A percentile compares a stretch with the other conserved stretches of the same genome.
These are phyloP conservation scores for Dothideomycetidae sp. DNA, from an alignment of 2,329 filamentous ascomycete genomes.

Conservation along the genomic window DNA sequence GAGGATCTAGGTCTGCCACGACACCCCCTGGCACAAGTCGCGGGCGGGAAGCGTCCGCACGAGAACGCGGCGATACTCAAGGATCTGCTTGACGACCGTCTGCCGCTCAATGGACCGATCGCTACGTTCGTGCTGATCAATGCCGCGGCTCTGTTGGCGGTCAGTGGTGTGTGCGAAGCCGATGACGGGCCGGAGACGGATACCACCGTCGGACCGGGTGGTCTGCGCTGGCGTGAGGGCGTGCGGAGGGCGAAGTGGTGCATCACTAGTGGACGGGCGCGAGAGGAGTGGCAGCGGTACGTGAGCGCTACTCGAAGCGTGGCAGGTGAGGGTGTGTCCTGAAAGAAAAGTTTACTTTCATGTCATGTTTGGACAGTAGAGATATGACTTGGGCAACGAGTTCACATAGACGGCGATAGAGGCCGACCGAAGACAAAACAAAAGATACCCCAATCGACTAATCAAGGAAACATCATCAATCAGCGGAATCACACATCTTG, in stretches of 20 bases:
- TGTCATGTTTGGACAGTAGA: too few relatives aligned
- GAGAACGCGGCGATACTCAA: constrained; percentile 80
- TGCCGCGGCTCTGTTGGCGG: constrained; percentile 73
- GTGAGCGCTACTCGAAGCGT: constrained; percentile 59
- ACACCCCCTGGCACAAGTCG: constrained; percentile 64
- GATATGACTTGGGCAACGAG: too few relatives aligned
- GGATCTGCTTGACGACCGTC: constrained; percentile 58
- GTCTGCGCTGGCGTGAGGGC: constrained; percentile 88
- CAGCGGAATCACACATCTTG: too few relatives aligned
- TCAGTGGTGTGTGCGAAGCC: constrained; percentile 70
- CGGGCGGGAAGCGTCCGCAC: constrained; percentile 67
- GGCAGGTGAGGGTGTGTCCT: background rate
- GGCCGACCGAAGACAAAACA: too few relatives aligned
- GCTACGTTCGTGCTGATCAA: constrained; percentile 92
- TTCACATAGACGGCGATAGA: too few relatives aligned
- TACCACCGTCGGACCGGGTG: constrained; percentile 68
- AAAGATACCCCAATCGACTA: too few relatives aligned
- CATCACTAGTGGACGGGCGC: constrained; percentile 72
- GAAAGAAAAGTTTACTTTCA: too few relatives aligned
- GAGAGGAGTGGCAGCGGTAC: constrained; percentile 68
- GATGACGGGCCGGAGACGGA: constrained; percentile 72
- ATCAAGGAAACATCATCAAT: too few relatives aligned
- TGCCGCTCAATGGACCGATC: constrained; percentile 66
- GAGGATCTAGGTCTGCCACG: constrained; percentile 71
- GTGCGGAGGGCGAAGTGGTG: constrained; percentile 78